Evolutionary conservation across 495 filamentous ascomycete species (phyloP), one percentile per base, ranked within the genome.

Genomic region (Penicillium coffeae): DNA sequence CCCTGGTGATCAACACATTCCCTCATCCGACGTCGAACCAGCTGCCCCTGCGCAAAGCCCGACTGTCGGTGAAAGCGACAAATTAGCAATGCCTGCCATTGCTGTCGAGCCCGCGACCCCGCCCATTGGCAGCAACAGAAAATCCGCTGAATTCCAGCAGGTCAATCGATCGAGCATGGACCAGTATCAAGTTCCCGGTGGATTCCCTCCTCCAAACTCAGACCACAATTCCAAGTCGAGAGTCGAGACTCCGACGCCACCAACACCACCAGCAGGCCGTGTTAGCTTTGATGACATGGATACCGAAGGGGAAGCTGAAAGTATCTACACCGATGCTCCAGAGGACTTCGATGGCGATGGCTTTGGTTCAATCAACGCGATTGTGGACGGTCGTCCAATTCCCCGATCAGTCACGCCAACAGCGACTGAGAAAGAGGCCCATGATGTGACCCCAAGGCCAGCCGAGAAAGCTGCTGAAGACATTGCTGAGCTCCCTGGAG

Each of bases 251-350:
- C 13, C 48, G 7, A 53, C 38, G 5, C 5, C 25, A 8, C 56
- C 53, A 21, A 38, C 44, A 8, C 56, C 53, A 21, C 42, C 44
- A 8, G 38, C 45, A 20, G 52, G 51, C 7, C 46, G 47, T 27
- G 47, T 52, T 9, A 21, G 15, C 13, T 33, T 56, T 15, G 47
- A 62, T 19, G 63, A 58, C 21, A 59, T 58, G 16, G 66, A 71
- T 33, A 66, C 65, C 6, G 74, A 74, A 38, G 74, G 73, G 21
- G 80, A 82, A n/a, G 74, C 72, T 25, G 71, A 75, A 22, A 92
- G 87, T 64, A 77, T 92, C 39, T 96, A 92, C 64, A 93, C 88
- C 58, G 90, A 96, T 74, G 90, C 90, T 2, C 84, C 84, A 35
- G 90, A 95, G 59, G 86, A 89, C 45, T 67, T 87, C 0, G 82